These are phyloP conservation scores for Macadamia tetraphylla DNA, from an alignment of 164 flowering plant species.

Conservation along the genomic window DNA sequence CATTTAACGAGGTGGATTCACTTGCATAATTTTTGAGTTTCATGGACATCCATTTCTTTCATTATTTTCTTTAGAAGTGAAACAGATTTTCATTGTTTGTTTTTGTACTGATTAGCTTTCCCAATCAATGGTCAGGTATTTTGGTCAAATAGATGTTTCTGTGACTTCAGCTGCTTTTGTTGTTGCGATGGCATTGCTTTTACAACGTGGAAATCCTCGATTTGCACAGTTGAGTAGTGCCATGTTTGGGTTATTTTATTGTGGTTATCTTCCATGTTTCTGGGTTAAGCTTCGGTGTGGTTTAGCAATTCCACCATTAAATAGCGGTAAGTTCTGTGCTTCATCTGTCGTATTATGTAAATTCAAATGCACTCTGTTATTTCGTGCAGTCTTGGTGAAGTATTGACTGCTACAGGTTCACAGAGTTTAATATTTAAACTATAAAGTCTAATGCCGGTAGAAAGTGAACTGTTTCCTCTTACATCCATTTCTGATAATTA, in stretches of 20 bases:
- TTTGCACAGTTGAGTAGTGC: slow-evolving; percentile 94
- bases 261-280: slow-evolving; percentile 96
- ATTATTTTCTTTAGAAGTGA: too few species aligned
- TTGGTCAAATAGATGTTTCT: slow-evolving; percentile 79
- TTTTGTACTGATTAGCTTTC: slow-evolving; percentile 7
- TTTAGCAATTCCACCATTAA: slow-evolving; percentile 75
- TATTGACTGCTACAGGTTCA: background rate
- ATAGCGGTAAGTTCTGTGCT: slow-evolving; percentile 52
- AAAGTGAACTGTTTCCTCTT: background rate
- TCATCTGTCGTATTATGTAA: background rate
- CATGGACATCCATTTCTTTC: too few species aligned
- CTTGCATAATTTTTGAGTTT: background rate
- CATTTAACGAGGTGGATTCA: too few species aligned
- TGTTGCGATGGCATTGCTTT: slow-evolving; percentile 78
- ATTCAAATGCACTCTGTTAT: background rate
- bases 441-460: background rate
- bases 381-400: too few species aligned
- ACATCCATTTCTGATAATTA: background rate
- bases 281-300: slow-evolving; percentile 97
- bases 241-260: slow-evolving; percentile 90
- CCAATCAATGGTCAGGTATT: slow-evolving; percentile 48
- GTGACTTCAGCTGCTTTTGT: slow-evolving; percentile 86
- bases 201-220: slow-evolving; percentile 89
- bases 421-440: background rate
- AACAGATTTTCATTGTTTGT: background rate